phyloP scores from a whole-genome alignment of 2,329 filamentous ascomycete genomes.

The Ceratocystis diversiconidia region DNA sequence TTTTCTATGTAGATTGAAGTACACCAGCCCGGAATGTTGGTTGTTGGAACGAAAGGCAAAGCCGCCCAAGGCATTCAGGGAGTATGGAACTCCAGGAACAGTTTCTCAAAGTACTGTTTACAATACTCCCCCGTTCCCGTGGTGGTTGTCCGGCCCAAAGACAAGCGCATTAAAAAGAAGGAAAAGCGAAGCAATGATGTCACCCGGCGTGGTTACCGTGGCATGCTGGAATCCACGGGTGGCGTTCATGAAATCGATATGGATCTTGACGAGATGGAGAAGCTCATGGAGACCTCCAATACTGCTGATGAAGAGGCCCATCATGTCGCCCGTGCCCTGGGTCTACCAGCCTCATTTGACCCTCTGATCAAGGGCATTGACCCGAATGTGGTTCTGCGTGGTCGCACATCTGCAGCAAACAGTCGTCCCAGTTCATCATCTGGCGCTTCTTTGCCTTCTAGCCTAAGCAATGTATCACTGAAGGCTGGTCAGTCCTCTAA shows the following conservation, averaged over 20 bases:
- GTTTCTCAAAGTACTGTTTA: conserved; percentile 85
- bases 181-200: conserved; percentile 69
- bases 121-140: conserved; percentile 89
- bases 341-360: conserved; percentile 47
- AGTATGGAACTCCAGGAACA: conserved; percentile 61
- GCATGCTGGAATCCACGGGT: conserved; percentile 54
- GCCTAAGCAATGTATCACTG: neutral
- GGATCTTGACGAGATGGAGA: conserved; percentile 37
- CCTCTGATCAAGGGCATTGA: conserved; percentile 47
- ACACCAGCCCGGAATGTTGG: conserved; percentile 79
- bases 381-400: conserved; percentile 21
- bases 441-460: neutral
- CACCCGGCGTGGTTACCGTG: conserved; percentile 57
- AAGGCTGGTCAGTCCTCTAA: conserved; percentile 1
- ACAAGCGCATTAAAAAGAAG: conserved; percentile 82
- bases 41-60: conserved; percentile 76
- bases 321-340: conserved; percentile 47
- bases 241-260: conserved; percentile 45
- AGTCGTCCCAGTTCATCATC: conserved; percentile 13
- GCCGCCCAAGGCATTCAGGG: conserved; percentile 77
- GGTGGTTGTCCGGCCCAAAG: conserved; percentile 76
- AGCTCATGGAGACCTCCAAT: conserved; percentile 38
- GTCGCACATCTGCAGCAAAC: conserved; percentile 17
- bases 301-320: conserved; percentile 50
- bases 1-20: conserved; percentile 55